A percentile compares a stretch with the other conserved stretches of the same genome.
Conservation (phyloP, 2,329 filamentous ascomycete species). For the Botrytis tulipae region DNA sequence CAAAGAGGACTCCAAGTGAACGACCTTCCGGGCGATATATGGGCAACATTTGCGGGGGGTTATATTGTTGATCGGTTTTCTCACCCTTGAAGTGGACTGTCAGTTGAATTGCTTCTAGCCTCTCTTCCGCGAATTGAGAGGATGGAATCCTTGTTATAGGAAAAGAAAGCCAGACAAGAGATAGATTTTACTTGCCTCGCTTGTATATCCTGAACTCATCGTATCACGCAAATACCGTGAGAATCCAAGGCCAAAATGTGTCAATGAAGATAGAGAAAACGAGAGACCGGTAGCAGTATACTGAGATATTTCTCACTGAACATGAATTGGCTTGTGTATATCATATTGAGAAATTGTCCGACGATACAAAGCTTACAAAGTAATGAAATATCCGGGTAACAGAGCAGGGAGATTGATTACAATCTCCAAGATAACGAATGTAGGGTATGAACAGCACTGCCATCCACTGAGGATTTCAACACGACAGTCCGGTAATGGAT, state of each 20-base stretch:
- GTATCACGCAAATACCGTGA: neutral
- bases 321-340: neutral
- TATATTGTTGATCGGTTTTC: neutral
- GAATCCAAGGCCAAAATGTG: neutral
- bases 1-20: slow-evolving; percentile 7
- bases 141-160: neutral
- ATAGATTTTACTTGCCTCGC: neutral
- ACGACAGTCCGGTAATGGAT: neutral
- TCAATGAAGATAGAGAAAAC: neutral
- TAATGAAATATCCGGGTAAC: neutral
- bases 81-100: neutral
- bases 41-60: neutral
- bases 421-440: neutral
- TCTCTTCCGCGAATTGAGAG: neutral
- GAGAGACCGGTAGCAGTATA: neutral
- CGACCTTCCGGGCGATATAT: neutral
- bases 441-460: neutral
- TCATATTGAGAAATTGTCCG: neutral
- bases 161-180: neutral
- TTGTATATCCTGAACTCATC: neutral
- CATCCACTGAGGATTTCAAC: neutral
- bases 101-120: neutral
- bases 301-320: neutral
- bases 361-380: neutral
- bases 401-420: neutral